Conservation (phyloP, 1,284 basidiomycete species). For the Takashimella koratensis region DNA sequence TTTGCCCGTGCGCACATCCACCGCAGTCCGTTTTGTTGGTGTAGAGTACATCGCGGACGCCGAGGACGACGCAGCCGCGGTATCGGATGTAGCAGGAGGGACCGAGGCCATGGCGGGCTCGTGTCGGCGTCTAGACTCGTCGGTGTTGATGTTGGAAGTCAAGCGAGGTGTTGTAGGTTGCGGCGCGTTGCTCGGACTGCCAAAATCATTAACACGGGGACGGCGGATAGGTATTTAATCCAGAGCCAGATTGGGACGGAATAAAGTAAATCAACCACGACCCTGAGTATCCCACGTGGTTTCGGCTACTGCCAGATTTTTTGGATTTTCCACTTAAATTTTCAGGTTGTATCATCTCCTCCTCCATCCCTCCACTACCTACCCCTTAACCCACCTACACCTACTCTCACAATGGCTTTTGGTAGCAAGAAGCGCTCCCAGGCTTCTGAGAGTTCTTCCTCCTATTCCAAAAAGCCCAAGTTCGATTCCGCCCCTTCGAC, state of each 20-base stretch:
- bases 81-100: no score
- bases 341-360: neutral
- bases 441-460: neutral
- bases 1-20: constrained; percentile 30
- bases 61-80: neutral
- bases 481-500: neutral
- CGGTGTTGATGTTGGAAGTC: no score
- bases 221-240: no score
- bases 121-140: no score
- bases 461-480: neutral
- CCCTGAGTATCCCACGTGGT: neutral
- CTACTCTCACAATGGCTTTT: neutral
- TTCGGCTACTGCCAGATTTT: neutral
- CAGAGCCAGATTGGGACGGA: no score
- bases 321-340: neutral
- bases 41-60: constrained; percentile 9
- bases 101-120: no score
- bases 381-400: neutral
- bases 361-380: neutral
- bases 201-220: no score
- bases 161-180: no score
- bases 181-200: no score
- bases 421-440: neutral
- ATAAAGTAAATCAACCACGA: neutral
- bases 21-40: constrained; percentile 27